Conservation (phyloP, 768 basidiomycete species). For the Boletus edulis region DNA sequence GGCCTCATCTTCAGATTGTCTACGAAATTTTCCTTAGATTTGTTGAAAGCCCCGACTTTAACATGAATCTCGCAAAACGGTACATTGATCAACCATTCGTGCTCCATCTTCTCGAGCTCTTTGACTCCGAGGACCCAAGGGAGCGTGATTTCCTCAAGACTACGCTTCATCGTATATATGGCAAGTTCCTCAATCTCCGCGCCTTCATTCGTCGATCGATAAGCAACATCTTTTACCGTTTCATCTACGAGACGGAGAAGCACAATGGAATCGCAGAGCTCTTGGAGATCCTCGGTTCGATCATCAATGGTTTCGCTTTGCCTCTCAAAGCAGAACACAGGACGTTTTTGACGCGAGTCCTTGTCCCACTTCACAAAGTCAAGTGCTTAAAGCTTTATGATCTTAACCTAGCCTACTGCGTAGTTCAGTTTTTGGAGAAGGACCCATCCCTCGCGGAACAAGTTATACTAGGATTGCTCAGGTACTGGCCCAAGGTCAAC, state of each 20-base stretch:
- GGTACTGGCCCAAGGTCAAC: constrained; percentile 99
- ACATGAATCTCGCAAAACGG: constrained; percentile 95
- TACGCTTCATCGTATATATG: constrained; percentile 97
- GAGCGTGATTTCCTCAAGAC: constrained; percentile 99
- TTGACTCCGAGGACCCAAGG: constrained; percentile 97
- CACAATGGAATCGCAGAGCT: constrained; percentile 99
- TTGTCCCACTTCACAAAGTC: constrained; percentile 96
- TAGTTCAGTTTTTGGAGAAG: constrained; percentile 98
- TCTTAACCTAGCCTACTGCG: constrained; percentile 98
- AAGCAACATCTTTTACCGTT: constrained; percentile 99
- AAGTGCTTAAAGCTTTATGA: constrained; percentile 98
- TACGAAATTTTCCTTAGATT: constrained; percentile 99
- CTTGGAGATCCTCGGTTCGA: constrained; percentile 96
- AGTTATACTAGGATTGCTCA: constrained; percentile 92
- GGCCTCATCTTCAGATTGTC: constrained; percentile 99
- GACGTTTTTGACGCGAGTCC: constrained; percentile 89
- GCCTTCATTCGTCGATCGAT: constrained; percentile 99
- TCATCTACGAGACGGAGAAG: constrained; percentile 97
- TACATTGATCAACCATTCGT: constrained; percentile 97
- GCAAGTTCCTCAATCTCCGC: constrained; percentile 97
- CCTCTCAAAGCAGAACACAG: constrained; percentile 99
- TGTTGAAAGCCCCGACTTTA: constrained; percentile 96
- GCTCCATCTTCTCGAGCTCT: constrained; percentile 93
- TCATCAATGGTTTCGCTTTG: constrained; percentile 98
- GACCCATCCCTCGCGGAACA: constrained; percentile 90